Conservation (phyloP, 2,329 filamentous ascomycete species). For the Diaporthe batatas region DNA sequence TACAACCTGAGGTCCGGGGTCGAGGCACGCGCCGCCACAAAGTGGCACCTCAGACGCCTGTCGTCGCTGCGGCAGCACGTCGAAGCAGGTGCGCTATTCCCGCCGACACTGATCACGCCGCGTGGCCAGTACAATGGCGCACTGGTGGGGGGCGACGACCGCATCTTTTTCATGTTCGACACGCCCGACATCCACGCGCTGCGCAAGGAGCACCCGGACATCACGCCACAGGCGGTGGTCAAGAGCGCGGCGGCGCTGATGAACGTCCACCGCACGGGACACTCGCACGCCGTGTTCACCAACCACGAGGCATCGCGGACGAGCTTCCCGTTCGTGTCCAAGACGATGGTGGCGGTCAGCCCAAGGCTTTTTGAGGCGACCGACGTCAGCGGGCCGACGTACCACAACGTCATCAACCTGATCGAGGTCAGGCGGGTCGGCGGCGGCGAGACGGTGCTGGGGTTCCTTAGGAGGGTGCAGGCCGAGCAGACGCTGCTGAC, state of each 20-base stretch:
- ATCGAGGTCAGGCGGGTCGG: conserved; percentile 9
- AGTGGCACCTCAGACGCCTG: conserved; percentile 41
- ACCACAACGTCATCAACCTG: conserved; percentile 43
- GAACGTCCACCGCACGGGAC: conserved; percentile 41
- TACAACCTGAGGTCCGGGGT: conserved; percentile 37
- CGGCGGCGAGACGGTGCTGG: conserved; percentile 35
- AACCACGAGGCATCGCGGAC: conserved; percentile 43
- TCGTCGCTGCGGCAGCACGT: conserved; percentile 25
- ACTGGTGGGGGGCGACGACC: conserved; percentile 33
- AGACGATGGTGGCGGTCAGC: conserved; percentile 35
- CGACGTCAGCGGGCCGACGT: conserved; percentile 43
- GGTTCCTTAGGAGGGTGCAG: conserved; percentile 40
- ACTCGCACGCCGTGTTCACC: conserved; percentile 43
- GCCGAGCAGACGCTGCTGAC: conserved; percentile 42
- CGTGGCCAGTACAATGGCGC: conserved; percentile 27
- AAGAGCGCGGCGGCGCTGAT: conserved; percentile 43
- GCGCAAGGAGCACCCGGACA: conserved; percentile 31
- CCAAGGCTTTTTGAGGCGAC: conserved; percentile 40
- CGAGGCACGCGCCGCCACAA: conserved; percentile 39
- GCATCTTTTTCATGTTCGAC: conserved; percentile 40
- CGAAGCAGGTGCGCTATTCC: conserved; percentile 22
- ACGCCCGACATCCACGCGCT: conserved; percentile 38
- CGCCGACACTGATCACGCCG: conserved; percentile 14
- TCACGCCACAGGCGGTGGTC: conserved; percentile 39
- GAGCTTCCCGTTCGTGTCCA: conserved; percentile 41